Conservation (phyloP, 176 grass and related monocot species). For the Hsuehochloa calcarea region DNA sequence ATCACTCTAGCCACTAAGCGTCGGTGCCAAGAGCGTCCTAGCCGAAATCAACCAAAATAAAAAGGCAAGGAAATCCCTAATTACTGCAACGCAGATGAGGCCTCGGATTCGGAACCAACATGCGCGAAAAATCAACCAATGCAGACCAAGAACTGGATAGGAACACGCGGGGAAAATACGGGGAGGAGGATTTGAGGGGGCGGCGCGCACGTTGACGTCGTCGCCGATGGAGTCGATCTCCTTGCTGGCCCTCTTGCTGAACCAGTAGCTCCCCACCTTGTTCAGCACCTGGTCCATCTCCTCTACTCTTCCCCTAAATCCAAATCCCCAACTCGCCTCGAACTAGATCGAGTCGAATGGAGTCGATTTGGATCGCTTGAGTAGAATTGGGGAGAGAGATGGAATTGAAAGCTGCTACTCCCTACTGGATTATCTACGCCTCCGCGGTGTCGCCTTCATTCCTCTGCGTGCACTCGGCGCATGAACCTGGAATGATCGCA, state of each 20-base stretch:
- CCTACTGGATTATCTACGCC: background rate
- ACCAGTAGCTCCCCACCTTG: constrained; percentile 97
- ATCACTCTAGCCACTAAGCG: background rate
- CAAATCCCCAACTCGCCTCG: background rate
- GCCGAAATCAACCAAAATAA: background rate
- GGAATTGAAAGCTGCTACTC: background rate
- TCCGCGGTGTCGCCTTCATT: background rate
- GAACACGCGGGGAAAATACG: background rate
- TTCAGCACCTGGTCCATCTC: constrained; percentile 81
- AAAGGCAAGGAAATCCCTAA: background rate
- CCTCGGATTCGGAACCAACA: background rate
- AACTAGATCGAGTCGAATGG: background rate
- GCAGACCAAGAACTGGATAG: background rate
- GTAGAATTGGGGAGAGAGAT: background rate
- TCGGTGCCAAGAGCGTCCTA: background rate
- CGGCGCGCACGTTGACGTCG: constrained; percentile 62
- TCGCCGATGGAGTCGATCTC: constrained; percentile 87
- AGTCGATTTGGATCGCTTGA: background rate
- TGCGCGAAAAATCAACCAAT: background rate
- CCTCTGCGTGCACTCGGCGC: background rate
- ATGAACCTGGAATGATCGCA: background rate
- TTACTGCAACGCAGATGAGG: background rate
- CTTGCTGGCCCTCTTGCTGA: constrained; percentile 82
- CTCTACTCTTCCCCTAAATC: background rate
- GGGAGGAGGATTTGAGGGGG: background rate